A percentile compares a stretch with the other conserved stretches of the same genome.
These are phyloP conservation scores for Cinchona pubescens DNA, from an alignment of 257 asterid species.

Conservation along the genomic window DNA sequence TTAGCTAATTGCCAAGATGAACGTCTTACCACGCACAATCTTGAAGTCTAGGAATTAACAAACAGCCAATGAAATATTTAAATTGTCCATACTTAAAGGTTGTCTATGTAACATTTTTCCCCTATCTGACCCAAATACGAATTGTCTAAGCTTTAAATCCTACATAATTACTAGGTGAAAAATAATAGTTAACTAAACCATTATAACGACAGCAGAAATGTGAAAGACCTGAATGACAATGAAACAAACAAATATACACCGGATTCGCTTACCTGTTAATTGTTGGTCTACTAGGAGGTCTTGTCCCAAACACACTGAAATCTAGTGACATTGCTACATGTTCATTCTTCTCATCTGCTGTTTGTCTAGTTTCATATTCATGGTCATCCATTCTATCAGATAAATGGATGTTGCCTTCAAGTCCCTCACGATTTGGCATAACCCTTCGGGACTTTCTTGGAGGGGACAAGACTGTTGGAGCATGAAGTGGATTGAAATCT, in stretches of 20 bases:
- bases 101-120: not conserved
- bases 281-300: constrained; percentile 87
- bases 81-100: not conserved
- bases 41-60: not conserved
- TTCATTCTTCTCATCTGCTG: constrained; percentile 68
- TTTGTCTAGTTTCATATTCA: constrained; percentile 55
- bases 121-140: not conserved
- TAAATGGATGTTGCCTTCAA: constrained; percentile 51
- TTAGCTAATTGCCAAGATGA: not conserved
- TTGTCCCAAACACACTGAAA: constrained; percentile 74
- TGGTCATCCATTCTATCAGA: constrained; percentile 49
- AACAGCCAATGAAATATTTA: not conserved
- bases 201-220: not conserved
- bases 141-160: not conserved
- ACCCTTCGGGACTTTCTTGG: constrained; percentile 95
- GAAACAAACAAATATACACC: not conserved
- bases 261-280: constrained; percentile 65
- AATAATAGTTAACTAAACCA: not conserved
- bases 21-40: not conserved
- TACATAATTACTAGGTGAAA: not conserved
- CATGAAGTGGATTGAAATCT: constrained; percentile 59
- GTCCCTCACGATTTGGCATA: constrained; percentile 80
- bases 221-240: not conserved
- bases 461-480: constrained; percentile 89
- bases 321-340: constrained; percentile 87